Percentiles rank a stretch among this genome's conserved stretches.
phyloP scores from a whole-genome alignment of 2,329 filamentous ascomycete species.

The Hypoxylon sp. region DNA sequence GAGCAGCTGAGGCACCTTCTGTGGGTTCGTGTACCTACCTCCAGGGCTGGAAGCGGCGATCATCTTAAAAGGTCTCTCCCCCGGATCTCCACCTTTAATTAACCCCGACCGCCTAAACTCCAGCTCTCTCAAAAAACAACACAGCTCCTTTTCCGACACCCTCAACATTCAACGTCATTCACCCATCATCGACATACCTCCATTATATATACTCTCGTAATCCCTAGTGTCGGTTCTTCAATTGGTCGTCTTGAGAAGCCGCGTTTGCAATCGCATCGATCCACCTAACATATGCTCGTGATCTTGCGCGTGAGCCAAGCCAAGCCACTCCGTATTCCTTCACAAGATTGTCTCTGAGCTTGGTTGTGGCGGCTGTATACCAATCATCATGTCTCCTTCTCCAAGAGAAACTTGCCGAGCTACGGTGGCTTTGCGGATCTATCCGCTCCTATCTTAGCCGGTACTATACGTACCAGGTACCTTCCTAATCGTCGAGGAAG shows the following conservation, averaged over 20 bases:
- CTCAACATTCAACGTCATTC: not conserved
- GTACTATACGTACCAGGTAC: not conserved
- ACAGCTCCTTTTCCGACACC: not conserved
- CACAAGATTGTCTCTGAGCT: conserved; percentile 16
- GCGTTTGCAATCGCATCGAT: not conserved
- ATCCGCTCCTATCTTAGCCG: conserved; percentile 4
- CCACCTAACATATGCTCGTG: conserved; percentile 10
- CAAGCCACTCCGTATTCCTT: conserved; percentile 34
- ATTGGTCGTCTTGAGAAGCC: not conserved
- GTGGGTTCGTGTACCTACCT: conserved; percentile 6
- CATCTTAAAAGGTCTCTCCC: not conserved
- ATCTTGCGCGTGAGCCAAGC: conserved; percentile 32
- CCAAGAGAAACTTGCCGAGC: not conserved
- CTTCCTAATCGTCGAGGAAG: not conserved
- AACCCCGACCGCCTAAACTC: conserved; percentile 11
- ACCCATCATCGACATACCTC: not conserved
- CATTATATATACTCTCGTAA: conserved; percentile 3
- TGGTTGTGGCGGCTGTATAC: conserved; percentile 22
- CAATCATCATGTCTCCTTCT: conserved; percentile 16
- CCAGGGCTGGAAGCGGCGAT: not conserved
- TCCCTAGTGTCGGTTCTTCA: not conserved
- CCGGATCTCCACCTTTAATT: conserved; percentile 9
- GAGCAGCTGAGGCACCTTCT: not conserved
- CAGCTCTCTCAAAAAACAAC: not conserved
- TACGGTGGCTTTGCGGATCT: conserved; percentile 12